phyloP scores from a whole-genome alignment of 2,329 filamentous ascomycete genomes.

The Penicillium paneum region DNA sequence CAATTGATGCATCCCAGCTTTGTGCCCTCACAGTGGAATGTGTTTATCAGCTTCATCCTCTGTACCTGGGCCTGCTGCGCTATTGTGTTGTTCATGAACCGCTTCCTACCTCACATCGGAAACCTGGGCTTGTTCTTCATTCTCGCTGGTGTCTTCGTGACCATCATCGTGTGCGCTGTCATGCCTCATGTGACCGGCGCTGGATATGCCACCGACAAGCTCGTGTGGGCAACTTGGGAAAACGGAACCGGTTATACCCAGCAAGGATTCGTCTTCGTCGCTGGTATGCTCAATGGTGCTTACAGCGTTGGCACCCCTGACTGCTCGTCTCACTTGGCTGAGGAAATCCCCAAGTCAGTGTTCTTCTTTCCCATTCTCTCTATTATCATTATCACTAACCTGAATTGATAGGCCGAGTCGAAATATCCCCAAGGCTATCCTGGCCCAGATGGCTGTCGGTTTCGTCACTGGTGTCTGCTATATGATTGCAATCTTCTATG shows the following conservation, averaged over 20 bases:
- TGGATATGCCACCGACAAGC: slow-evolving; percentile 49
- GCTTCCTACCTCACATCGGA: slow-evolving; percentile 50
- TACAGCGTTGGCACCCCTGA: slow-evolving; percentile 67
- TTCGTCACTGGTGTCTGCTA: slow-evolving; percentile 49
- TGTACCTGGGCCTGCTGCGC: slow-evolving; percentile 54
- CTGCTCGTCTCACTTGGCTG: slow-evolving; percentile 61
- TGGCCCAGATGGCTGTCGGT: slow-evolving; percentile 49
- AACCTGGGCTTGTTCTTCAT: slow-evolving; percentile 58
- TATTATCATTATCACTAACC: slow-evolving; percentile 11
- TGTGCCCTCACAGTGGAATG: slow-evolving; percentile 54
- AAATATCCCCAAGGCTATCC: slow-evolving; percentile 51
- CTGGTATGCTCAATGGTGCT: slow-evolving; percentile 66
- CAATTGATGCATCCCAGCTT: slow-evolving; percentile 57
- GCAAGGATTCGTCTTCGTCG: slow-evolving; percentile 62
- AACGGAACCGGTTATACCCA: slow-evolving; percentile 44
- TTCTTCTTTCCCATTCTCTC: background rate
- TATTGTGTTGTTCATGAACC: slow-evolving; percentile 57
- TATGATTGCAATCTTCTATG: slow-evolving; percentile 52
- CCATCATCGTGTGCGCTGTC: slow-evolving; percentile 52
- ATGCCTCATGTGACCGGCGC: slow-evolving; percentile 50
- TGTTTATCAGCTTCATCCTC: slow-evolving; percentile 57
- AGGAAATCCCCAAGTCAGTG: slow-evolving; percentile 56
- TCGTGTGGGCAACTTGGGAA: slow-evolving; percentile 57
- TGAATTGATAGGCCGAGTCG: slow-evolving; percentile 30
- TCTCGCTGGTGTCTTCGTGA: slow-evolving; percentile 51